Evolutionary conservation across 441 rosid species (phyloP).

Genomic region (Gossypium davidsonii): DNA sequence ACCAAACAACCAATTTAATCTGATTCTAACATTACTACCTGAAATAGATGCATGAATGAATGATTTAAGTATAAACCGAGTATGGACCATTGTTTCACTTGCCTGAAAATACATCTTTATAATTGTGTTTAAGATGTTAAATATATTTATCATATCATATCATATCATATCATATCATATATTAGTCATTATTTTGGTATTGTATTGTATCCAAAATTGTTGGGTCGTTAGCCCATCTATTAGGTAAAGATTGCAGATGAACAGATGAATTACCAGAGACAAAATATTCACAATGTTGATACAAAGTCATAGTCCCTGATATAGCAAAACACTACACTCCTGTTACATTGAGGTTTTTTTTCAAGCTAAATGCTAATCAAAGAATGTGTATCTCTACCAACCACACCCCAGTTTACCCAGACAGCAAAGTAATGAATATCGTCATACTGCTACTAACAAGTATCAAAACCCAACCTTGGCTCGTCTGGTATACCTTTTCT

Average conservation of each 20-base stretch:
- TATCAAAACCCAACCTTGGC: slow-evolving; percentile 71
- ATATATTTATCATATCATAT: neutral
- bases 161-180: neutral
- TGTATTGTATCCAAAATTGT: neutral
- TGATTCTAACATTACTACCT: neutral
- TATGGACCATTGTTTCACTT: neutral
- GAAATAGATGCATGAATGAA: neutral
- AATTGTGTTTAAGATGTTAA: neutral
- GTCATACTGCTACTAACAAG: slow-evolving; percentile 73
- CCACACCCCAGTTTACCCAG: slow-evolving; percentile 15
- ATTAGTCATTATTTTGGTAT: neutral
- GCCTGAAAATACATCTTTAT: neutral
- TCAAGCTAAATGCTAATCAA: slow-evolving; percentile 1
- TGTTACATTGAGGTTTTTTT: slow-evolving; percentile 6
- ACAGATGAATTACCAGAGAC: neutral
- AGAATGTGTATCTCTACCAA: neutral
- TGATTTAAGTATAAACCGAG: neutral
- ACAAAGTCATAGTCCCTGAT: neutral
- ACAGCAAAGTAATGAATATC: slow-evolving; percentile 60
- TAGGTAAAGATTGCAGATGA: neutral
- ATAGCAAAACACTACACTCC: neutral
- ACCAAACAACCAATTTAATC: too few species aligned
- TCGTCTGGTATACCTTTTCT: slow-evolving; percentile 30
- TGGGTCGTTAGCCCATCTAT: neutral
- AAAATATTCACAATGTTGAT: neutral